These are phyloP conservation scores for Pelargonium cotyledonis DNA, from an alignment of 441 rosid genomes.

Conservation along the genomic window DNA sequence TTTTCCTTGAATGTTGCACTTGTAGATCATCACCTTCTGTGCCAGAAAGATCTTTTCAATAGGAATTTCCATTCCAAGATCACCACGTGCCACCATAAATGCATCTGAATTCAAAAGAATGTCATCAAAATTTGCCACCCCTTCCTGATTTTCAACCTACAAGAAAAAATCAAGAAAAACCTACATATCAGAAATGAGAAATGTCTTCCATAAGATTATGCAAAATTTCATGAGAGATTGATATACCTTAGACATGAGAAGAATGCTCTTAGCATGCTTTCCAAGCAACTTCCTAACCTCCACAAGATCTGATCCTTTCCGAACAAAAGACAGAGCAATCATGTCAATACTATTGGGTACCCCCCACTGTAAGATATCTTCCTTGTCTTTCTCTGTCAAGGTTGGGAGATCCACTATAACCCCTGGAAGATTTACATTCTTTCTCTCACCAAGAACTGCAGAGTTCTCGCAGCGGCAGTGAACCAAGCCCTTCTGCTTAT, in stretches of 20 bases:
- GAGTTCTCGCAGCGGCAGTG: constrained; percentile 80
- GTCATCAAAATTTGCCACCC: constrained; percentile 89
- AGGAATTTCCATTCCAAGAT: constrained; percentile 96
- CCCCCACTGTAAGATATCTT: constrained; percentile 86
- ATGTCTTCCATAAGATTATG: background rate
- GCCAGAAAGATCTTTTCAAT: constrained; percentile 91
- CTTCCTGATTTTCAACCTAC: constrained; percentile 92
- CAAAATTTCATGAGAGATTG: background rate
- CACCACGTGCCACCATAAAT: constrained; percentile 95
- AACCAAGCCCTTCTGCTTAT: constrained; percentile 55
- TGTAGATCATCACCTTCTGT: constrained; percentile 93
- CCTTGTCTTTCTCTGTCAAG: constrained; percentile 86
- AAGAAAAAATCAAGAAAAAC: background rate
- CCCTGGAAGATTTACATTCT: constrained; percentile 92
- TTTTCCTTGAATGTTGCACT: constrained; percentile 86
- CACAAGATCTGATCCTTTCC: constrained; percentile 86
- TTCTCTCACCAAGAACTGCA: constrained; percentile 89
- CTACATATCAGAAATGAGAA: background rate
- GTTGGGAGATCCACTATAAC: constrained; percentile 93
- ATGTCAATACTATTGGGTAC: constrained; percentile 84
- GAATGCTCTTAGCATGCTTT: constrained; percentile 58
- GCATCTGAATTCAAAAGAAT: constrained; percentile 79
- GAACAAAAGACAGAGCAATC: constrained; percentile 90
- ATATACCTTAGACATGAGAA: constrained; percentile 92
- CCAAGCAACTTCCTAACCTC: constrained; percentile 78